Evolutionary conservation across 257 asterid species (phyloP), one percentile per base, ranked within the genome.

Genomic region (Ilex aquifolium): DNA sequence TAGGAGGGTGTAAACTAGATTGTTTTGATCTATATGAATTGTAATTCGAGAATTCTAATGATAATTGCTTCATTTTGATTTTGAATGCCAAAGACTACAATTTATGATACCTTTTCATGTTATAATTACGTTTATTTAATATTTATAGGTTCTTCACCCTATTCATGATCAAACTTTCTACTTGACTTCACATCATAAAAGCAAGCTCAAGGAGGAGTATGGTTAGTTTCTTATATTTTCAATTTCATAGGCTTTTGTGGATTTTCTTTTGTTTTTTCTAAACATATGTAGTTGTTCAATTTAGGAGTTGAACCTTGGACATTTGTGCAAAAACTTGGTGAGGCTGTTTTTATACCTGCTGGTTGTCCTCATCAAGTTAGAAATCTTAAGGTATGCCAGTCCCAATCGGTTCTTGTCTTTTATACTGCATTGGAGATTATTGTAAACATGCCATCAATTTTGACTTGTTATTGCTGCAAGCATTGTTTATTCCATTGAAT

Each of bases 301-400:
- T 13, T 60, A 90, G 97, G 80, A 66, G 64, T 91, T 74, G 96
- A 91, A 69, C 84, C 98, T 1, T 88, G 98, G 98, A 91, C 95
- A 10, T 84, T 91, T 57, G 87, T 77, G 72, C 97, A 90, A 57
- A 79, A 83, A 62, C 82, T 87, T 63, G 97, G 97, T n/a, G 95
- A 90, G 60, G 95, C 97, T 3, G 90, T 87, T 70, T 74, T 90
- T 65, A 82, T 90, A 63, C 97, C 97, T 57, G 95, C 89, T 42
- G 95, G 95, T 16, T 89, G 95, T 76, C 97, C 97, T 9, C 95
- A 87, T 69, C 97, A 89, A 90, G 95, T 85, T 69, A 77, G 97
- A 63, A 87, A 90, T 71, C 67, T 83, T 60, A 82, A 83, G 91
- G 95, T 86, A 58, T 21, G 12, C 29, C 49, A 51, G 59, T 17